These are phyloP conservation scores for Aureobasidium vineae DNA, from an alignment of 2,329 filamentous ascomycete species.

Conservation along the genomic window DNA sequence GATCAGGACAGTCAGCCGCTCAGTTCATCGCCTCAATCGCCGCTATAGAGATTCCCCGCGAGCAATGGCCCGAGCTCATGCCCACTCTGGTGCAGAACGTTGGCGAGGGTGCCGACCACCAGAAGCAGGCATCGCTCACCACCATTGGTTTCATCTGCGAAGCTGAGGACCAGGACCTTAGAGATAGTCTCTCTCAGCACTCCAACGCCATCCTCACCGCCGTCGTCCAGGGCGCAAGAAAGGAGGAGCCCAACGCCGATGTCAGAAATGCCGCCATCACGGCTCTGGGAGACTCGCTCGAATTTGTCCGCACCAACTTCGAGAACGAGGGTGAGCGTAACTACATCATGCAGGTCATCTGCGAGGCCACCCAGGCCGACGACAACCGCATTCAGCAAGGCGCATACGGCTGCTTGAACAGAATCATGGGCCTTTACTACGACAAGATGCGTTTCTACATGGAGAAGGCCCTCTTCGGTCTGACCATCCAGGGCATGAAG, in stretches of 20 bases:
- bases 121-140: constrained; percentile 92
- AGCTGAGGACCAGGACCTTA: constrained; percentile 82
- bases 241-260: constrained; percentile 89
- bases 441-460: constrained; percentile 99
- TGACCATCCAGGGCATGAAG: constrained; percentile 99
- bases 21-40: constrained; percentile 96
- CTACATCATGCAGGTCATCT: constrained; percentile 99
- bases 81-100: constrained; percentile 86
- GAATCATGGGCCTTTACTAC: constrained; percentile 98
- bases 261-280: constrained; percentile 91
- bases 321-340: constrained; percentile 99
- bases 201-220: constrained; percentile 98
- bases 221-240: constrained; percentile 94
- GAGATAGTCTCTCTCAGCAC: constrained; percentile 75
- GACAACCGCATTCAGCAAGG: constrained; percentile 92
- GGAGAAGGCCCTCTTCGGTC: constrained; percentile 97
- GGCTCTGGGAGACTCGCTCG: constrained; percentile 90
- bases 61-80: constrained; percentile 94
- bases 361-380: constrained; percentile 92
- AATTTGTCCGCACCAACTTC: constrained; percentile 98
- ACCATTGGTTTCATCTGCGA: constrained; percentile 99
- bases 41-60: constrained; percentile 86
- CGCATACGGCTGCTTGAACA: constrained; percentile 94
- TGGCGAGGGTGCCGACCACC: constrained; percentile 76
- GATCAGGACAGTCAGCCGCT: constrained; percentile 84